Percentiles rank a stretch among this genome's conserved stretches.
phyloP scores from a whole-genome alignment of 176 grass and related monocot species.

The Guadua angustifolia region DNA sequence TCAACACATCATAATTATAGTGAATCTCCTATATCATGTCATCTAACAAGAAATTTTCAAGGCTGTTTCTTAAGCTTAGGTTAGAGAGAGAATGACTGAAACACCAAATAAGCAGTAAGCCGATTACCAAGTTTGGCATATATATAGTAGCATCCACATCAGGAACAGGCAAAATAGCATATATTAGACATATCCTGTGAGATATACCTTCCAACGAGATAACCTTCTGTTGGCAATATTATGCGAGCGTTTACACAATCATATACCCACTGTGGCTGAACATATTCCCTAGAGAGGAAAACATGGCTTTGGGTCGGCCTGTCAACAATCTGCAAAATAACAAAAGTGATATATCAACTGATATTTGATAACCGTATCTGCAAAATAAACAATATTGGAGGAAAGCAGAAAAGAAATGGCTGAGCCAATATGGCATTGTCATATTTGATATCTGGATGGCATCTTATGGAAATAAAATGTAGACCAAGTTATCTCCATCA shows the following conservation, averaged over 20 bases:
- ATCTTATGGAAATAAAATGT: conserved; percentile 15
- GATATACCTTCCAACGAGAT: conserved; percentile 88
- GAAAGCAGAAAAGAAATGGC: not conserved
- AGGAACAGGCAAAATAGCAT: not conserved
- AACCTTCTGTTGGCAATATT: conserved; percentile 74
- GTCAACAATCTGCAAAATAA: conserved; percentile 86
- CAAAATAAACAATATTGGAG: conserved; percentile 6
- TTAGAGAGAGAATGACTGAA: not conserved
- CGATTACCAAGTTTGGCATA: conserved; percentile 10
- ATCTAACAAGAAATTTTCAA: not conserved
- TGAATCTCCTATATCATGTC: not conserved
- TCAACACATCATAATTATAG: not conserved
- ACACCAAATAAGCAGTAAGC: not conserved
- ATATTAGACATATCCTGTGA: not conserved
- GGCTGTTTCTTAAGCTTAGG: not conserved
- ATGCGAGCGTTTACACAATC: conserved; percentile 86
- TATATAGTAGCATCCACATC: not conserved
- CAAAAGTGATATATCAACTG: not conserved
- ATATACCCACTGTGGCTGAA: conserved; percentile 95
- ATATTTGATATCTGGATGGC: not conserved
- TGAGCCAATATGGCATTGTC: not conserved
- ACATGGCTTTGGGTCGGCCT: conserved; percentile 93
- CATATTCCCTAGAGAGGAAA: conserved; percentile 90
- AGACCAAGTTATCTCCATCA: not conserved
- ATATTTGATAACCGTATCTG: not conserved